Conservation (phyloP, 2,329 filamentous ascomycete genomes). For the Aspergillus thermomutatus region DNA sequence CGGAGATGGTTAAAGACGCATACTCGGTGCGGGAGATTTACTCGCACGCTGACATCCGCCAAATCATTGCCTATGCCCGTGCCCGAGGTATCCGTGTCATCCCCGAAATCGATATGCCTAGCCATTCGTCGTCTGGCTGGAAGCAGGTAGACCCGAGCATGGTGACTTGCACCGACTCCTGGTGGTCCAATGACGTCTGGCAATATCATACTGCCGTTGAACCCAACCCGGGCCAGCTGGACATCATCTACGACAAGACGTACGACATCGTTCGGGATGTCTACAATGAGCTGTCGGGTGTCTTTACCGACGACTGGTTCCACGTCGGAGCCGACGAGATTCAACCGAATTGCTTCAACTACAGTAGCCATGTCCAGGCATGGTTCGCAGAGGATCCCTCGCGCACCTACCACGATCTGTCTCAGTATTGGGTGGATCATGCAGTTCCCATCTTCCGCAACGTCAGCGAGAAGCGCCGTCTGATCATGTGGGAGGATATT, state of each 20-base stretch:
- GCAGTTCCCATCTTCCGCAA: slow-evolving; percentile 50
- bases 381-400: slow-evolving; percentile 52
- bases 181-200: slow-evolving; percentile 61
- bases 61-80: slow-evolving; percentile 49
- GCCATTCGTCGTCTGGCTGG: slow-evolving; percentile 56
- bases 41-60: slow-evolving; percentile 41
- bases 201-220: slow-evolving; percentile 53
- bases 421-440: slow-evolving; percentile 54
- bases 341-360: slow-evolving; percentile 57
- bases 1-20: slow-evolving; percentile 53
- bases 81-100: slow-evolving; percentile 58
- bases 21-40: slow-evolving; percentile 51
- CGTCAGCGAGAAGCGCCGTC: slow-evolving; percentile 43
- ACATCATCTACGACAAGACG: slow-evolving; percentile 54
- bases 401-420: slow-evolving; percentile 50
- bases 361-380: slow-evolving; percentile 47
- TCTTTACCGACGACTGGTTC: slow-evolving; percentile 54
- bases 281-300: slow-evolving; percentile 50
- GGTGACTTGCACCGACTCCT: slow-evolving; percentile 54
- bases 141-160: slow-evolving; percentile 55
- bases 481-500: slow-evolving; percentile 59
- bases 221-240: slow-evolving; percentile 56
- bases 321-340: slow-evolving; percentile 57
- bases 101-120: slow-evolving; percentile 62
- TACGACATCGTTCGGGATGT: slow-evolving; percentile 54